Conservation (phyloP, 2,329 filamentous ascomycete species). For the Talaromyces albobiverticillius region DNA sequence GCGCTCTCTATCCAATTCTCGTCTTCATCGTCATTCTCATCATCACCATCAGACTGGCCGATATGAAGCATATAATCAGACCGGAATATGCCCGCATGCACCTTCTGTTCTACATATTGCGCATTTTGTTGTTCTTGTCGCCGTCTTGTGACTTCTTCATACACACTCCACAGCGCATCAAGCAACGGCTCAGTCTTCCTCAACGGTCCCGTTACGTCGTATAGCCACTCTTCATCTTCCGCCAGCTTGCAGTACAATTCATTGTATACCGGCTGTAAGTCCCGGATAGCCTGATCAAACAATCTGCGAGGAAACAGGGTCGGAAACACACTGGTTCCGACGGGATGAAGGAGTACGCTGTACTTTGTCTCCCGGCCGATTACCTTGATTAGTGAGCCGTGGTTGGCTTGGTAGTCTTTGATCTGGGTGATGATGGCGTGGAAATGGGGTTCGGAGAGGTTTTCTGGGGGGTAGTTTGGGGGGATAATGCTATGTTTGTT, state of each 20-base stretch:
- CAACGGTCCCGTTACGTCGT: slow-evolving; percentile 28
- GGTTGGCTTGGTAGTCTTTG: slow-evolving; percentile 43
- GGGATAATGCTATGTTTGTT: neutral
- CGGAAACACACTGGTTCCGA: slow-evolving; percentile 35
- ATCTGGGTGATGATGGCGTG: slow-evolving; percentile 29
- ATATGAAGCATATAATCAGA: slow-evolving; percentile 48
- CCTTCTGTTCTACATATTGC: slow-evolving; percentile 23
- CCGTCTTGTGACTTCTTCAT: slow-evolving; percentile 28
- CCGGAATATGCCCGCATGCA: slow-evolving; percentile 40
- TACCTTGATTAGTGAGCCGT: slow-evolving; percentile 40
- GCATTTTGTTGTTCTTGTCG: slow-evolving; percentile 14
- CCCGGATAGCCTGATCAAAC: slow-evolving; percentile 44
- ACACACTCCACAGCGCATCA: slow-evolving; percentile 37
- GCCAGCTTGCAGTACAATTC: slow-evolving; percentile 53
- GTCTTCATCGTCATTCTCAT: neutral
- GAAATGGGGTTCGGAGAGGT: slow-evolving; percentile 37
- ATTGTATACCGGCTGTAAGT: slow-evolving; percentile 60
- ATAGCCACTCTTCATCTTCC: slow-evolving; percentile 38
- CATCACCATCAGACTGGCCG: neutral
- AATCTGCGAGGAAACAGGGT: slow-evolving; percentile 30
- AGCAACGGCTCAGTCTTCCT: slow-evolving; percentile 34
- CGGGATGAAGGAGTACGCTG: slow-evolving; percentile 27
- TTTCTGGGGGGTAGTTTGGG: slow-evolving; percentile 22
- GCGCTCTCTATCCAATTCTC: slow-evolving; percentile 3
- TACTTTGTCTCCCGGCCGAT: slow-evolving; percentile 25